Conservation (phyloP, 2,329 filamentous ascomycete genomes). For the Zymoseptoria brevis region DNA sequence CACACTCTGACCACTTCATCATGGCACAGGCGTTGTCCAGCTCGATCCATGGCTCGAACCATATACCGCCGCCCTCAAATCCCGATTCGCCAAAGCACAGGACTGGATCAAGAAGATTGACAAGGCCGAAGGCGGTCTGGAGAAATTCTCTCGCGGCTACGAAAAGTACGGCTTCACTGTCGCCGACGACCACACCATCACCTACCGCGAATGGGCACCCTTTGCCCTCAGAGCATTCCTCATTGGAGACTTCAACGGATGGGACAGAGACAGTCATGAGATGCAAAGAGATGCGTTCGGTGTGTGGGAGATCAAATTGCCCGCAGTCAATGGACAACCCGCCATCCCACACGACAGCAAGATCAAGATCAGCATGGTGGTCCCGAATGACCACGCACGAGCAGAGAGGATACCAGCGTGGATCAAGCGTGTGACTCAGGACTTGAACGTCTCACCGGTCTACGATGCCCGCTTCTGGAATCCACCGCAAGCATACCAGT, state of each 20-base stretch:
- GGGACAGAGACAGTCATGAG: conserved; percentile 72
- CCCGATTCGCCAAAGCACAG: conserved; percentile 70
- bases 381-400: conserved; percentile 64
- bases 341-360: conserved; percentile 90
- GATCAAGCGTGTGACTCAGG: conserved; percentile 96
- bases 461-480: conserved; percentile 99
- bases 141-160: conserved; percentile 82
- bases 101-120: conserved; percentile 82
- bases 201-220: conserved; percentile 93
- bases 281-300: conserved; percentile 85
- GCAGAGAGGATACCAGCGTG: conserved; percentile 87
- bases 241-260: conserved; percentile 92
- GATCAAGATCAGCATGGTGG: conserved; percentile 80
- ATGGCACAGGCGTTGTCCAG: conserved; percentile 64
- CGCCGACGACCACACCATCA: conserved; percentile 71
- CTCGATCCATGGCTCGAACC: conserved; percentile 86
- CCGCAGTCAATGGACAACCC: conserved; percentile 65
- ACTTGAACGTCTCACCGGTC: conserved; percentile 76
- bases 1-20: conserved; percentile 12
- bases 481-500: conserved; percentile 76
- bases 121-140: conserved; percentile 75
- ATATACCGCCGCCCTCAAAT: conserved; percentile 68
- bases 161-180: conserved; percentile 84
- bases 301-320: conserved; percentile 75
- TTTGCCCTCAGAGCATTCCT: conserved; percentile 78